Percentiles rank a stretch among this genome's conserved stretches.
Evolutionary conservation across 352 stramenopile genomes (phyloP).

Genomic region (Thalassiosira oceanica): DNA sequence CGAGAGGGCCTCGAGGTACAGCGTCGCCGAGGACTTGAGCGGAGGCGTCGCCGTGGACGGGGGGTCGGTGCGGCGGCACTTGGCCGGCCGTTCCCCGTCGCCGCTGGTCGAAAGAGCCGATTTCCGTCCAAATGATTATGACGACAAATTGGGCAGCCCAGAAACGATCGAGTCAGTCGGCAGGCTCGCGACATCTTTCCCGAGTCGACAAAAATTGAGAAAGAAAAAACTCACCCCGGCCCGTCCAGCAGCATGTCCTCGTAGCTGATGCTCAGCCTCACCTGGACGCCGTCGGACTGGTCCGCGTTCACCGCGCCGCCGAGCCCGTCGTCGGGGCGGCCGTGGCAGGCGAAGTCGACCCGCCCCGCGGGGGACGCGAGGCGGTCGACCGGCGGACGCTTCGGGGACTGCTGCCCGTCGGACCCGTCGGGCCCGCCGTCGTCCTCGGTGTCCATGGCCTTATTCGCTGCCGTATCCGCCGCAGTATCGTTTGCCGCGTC

Average conservation of each 20-base stretch:
- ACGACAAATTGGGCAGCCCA: too few relatives aligned
- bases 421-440: neutral
- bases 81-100: neutral
- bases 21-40: slow-evolving; percentile 34
- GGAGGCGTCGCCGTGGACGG: neutral
- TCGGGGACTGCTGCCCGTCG: neutral
- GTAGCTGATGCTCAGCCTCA: too few relatives aligned
- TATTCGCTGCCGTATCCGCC: neutral
- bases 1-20: slow-evolving; percentile 37
- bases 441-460: neutral
- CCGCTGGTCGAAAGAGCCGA: too few relatives aligned
- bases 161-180: too few relatives aligned
- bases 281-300: too few relatives aligned
- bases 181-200: too few relatives aligned
- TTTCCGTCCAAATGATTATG: too few relatives aligned
- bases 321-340: neutral
- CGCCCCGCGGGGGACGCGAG: slow-evolving; percentile 20
- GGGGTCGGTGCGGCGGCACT: slow-evolving; percentile 4
- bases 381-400: neutral
- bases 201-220: too few relatives aligned
- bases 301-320: neutral
- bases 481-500: neutral
- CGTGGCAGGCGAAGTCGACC: slow-evolving; percentile 33
- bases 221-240: too few relatives aligned
- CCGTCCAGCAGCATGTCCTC: too few relatives aligned